A percentile compares a stretch with the other conserved stretches of the same genome.
phyloP scores from a whole-genome alignment of 164 flowering plant genomes.

The Macadamia tetraphylla region DNA sequence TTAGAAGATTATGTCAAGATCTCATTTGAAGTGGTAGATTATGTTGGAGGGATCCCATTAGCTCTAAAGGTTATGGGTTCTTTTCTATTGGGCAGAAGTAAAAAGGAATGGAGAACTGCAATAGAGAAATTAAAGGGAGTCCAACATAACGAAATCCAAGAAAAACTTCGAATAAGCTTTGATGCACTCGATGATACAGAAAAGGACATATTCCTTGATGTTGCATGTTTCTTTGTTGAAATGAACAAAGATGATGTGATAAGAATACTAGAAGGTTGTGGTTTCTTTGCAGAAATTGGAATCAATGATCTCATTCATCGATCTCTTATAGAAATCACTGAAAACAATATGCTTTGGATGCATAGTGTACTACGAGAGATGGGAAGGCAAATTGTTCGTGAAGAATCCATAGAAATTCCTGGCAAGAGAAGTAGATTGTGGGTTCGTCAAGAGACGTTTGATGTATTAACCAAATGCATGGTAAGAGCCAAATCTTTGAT shows the following conservation, averaged over 20 bases:
- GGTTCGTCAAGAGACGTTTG: neutral
- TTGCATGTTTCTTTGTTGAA: neutral
- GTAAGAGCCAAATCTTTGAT: neutral
- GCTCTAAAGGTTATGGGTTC: constrained; percentile 8
- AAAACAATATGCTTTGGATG: neutral
- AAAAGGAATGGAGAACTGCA: neutral
- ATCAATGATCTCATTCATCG: neutral
- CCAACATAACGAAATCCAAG: neutral
- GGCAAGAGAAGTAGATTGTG: constrained; percentile 15
- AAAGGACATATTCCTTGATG: too few relatives aligned
- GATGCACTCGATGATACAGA: neutral
- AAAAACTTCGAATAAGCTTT: constrained; percentile 1
- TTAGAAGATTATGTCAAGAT: neutral
- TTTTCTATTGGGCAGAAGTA: neutral
- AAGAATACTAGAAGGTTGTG: neutral
- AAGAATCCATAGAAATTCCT: neutral
- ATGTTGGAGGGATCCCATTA: neutral
- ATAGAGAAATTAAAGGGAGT: neutral
- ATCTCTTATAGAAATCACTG: neutral
- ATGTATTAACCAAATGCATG: constrained; percentile 1
- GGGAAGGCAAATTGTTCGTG: constrained; percentile 6
- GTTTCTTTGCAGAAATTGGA: neutral
- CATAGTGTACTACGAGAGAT: constrained; percentile 11
- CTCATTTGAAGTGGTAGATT: neutral
- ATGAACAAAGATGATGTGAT: neutral